Evolutionary conservation across 1,284 basidiomycete species (phyloP).

Genomic region (Sutorius eximius): DNA sequence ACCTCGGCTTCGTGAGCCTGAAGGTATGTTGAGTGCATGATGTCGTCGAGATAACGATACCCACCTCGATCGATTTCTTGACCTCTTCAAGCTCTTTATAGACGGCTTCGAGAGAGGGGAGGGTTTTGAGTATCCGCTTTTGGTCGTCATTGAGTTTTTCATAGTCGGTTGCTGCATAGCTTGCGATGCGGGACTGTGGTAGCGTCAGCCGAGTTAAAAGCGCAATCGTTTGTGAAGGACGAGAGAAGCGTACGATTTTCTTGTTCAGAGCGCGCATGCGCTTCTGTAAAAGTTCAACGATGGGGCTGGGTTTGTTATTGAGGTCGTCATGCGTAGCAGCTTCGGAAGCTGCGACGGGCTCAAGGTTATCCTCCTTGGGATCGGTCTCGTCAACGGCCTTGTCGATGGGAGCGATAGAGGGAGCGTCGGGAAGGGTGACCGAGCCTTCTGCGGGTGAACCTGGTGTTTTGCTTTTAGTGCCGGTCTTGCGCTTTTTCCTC

Average conservation of each 20-base stretch:
- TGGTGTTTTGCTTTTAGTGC: conserved; percentile 42
- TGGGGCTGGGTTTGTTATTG: conserved; percentile 55
- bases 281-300: conserved; percentile 77
- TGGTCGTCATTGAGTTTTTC: conserved; percentile 85
- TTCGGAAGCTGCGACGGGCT: conserved; percentile 47
- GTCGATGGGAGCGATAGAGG: conserved; percentile 50
- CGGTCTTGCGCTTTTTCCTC: conserved; percentile 67
- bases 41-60: conserved; percentile 37
- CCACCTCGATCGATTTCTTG: conserved; percentile 77
- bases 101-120: conserved; percentile 73
- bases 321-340: conserved; percentile 45
- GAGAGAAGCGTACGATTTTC: conserved; percentile 69
- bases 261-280: conserved; percentile 73
- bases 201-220: conserved; percentile 12
- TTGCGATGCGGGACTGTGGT: conserved; percentile 65
- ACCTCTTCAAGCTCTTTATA: conserved; percentile 81
- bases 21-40: background rate
- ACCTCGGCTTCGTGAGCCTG: conserved; percentile 67
- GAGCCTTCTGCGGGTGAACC: conserved; percentile 39
- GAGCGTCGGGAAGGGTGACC: conserved; percentile 45
- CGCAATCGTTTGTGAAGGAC: conserved; percentile 3
- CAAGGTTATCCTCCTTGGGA: conserved; percentile 49
- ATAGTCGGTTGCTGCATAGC: conserved; percentile 63
- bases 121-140: conserved; percentile 63
- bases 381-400: conserved; percentile 50